Evolutionary conservation across 352 stramenopile genomes (phyloP).

Genomic region (Phytopythium helicoides): DNA sequence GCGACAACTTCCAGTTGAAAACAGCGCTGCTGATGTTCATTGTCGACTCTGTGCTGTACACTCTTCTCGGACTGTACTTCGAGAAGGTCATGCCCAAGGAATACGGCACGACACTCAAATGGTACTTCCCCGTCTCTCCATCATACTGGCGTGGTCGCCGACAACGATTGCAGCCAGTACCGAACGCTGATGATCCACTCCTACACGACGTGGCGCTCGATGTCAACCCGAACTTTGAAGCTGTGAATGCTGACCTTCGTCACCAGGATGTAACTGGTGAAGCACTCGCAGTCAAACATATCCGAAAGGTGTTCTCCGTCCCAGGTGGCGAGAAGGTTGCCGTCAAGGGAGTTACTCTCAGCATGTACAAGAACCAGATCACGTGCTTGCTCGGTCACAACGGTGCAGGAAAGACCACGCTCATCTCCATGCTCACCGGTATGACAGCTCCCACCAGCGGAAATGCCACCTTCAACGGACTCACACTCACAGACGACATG

Average conservation of each 20-base stretch:
- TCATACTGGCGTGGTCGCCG: conserved; percentile 35
- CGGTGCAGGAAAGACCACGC: conserved; percentile 88
- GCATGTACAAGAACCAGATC: conserved; percentile 92
- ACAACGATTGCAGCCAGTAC: no score
- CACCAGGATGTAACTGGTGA: conserved; percentile 40
- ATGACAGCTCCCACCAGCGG: conserved; percentile 58
- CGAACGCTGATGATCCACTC: no score
- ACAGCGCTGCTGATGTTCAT: conserved; percentile 70
- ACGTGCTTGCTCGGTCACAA: conserved; percentile 92
- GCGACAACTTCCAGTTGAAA: conserved; percentile 59
- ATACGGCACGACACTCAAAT: conserved; percentile 87
- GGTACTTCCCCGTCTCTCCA: conserved; percentile 87
- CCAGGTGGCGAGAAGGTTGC: conserved; percentile 76
- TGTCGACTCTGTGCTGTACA: conserved; percentile 87
- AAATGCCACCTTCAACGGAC: conserved; percentile 61
- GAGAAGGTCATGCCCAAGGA: conserved; percentile 89
- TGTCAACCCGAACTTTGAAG: conserved; percentile 37
- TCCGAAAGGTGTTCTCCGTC: conserved; percentile 70
- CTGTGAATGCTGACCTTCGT: conserved; percentile 29
- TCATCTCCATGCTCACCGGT: conserved; percentile 91
- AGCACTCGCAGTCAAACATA: conserved; percentile 32
- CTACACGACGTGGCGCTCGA: conserved; percentile 24
- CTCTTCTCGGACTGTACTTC: conserved; percentile 87
- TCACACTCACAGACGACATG: conserved; percentile 75
- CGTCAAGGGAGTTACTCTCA: conserved; percentile 75